Evolutionary conservation across 1,284 basidiomycete genomes (phyloP).

Genomic region (Albatrellus sp.): DNA sequence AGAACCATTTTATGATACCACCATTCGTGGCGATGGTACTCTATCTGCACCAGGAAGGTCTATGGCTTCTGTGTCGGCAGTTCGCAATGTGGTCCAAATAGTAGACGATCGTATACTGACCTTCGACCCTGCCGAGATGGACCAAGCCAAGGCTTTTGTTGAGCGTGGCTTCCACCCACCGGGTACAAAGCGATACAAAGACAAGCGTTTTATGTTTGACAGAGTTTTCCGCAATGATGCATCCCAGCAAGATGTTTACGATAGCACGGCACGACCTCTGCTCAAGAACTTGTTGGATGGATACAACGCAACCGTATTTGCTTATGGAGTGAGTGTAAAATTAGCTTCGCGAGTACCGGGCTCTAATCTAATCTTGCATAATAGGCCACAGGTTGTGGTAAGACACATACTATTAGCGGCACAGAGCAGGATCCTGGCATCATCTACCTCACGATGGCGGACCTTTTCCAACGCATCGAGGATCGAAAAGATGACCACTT

Average conservation of each 20-base stretch:
- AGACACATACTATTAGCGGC: slow-evolving; percentile 96
- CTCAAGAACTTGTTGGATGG: slow-evolving; percentile 79
- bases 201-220: slow-evolving; percentile 93
- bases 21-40: slow-evolving; percentile 71
- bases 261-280: slow-evolving; percentile 73
- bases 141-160: slow-evolving; percentile 61
- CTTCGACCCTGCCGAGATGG: slow-evolving; percentile 90
- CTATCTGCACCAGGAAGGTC: slow-evolving; percentile 55
- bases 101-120: slow-evolving; percentile 82
- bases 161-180: slow-evolving; percentile 73
- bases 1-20: slow-evolving; percentile 52
- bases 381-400: slow-evolving; percentile 94
- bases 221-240: slow-evolving; percentile 75
- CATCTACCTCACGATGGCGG: slow-evolving; percentile 93
- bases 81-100: slow-evolving; percentile 68
- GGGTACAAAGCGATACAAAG: slow-evolving; percentile 83
- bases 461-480: slow-evolving; percentile 83
- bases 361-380: neutral
- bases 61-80: slow-evolving; percentile 35
- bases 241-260: slow-evolving; percentile 77
- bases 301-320: slow-evolving; percentile 95
- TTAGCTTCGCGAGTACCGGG: neutral
- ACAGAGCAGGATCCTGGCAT: slow-evolving; percentile 78
- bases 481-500: slow-evolving; percentile 74
- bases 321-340: slow-evolving; percentile 70